Base-by-base conservation (phyloP, 176 grass and related monocot species). In the Elymus sibiricus region DNA sequence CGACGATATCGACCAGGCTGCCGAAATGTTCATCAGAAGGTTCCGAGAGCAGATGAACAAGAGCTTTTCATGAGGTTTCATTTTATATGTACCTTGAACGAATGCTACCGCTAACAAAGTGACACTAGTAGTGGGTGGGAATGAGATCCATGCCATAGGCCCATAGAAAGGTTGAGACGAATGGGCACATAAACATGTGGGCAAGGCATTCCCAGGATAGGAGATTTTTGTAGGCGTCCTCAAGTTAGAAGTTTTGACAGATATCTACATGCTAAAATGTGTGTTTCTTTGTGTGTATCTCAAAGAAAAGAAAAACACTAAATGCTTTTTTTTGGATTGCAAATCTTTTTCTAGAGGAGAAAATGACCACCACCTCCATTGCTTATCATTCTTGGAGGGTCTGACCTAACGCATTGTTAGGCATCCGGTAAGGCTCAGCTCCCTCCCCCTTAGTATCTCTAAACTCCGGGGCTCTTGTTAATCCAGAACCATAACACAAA, bases 21-120 rank as follows among this genome's bases (percentile, higher is more conserved):
- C 91, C 1, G 90, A 91, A 32, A 84, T 95, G 75, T 98, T 91
- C 87, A 98, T 98, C 32, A 91, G n/a, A 80, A 88, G 91, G 76
- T 90, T 98, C 60, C 90, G 84, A 60, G 75, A 40, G 39, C 80
- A 90, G 56, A 95, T 98, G 74, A 98, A 79, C 39, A 6, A 13
- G 44, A 85, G 60, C 51, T 56, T 56, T 56, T 56, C 2, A 21
- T 56, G 51, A 56, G 51, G 17, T 56, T 56, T 21, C 51, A 56
- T 56, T 56, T 6, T 19, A 21, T 21, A 8, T 56, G 51, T 56
- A 56, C 51, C 19, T 56, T 0, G 2, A 0, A 21, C 19, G 17
- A 56, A 21, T 56, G 51, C 0, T 56, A 56, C 51, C 7, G 1
- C 51, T 56, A 56, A 21, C 7, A 8, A 56, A 6, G 17, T 21